Percentiles rank a stretch among this genome's conserved stretches.
These are phyloP conservation scores for Myriangium duriaei DNA, from an alignment of 2,329 filamentous ascomycete species.

Conservation along the genomic window DNA sequence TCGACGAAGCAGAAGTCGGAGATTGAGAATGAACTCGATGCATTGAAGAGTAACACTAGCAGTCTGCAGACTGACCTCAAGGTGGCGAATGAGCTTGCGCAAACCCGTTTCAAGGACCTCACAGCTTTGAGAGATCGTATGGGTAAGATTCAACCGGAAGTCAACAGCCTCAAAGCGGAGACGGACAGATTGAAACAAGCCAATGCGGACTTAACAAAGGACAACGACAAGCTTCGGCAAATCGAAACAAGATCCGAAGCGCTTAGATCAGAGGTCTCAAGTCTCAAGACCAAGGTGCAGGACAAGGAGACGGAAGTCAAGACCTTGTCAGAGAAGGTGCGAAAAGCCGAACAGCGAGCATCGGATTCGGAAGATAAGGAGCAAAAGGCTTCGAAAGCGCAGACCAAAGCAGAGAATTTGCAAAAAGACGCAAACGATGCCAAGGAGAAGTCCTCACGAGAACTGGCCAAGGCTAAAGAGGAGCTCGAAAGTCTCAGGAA, in stretches of 20 bases:
- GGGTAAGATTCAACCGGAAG: constrained; percentile 75
- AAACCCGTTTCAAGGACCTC: constrained; percentile 78
- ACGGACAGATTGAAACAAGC: constrained; percentile 58
- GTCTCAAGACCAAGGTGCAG: constrained; percentile 54
- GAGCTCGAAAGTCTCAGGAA: constrained; percentile 47
- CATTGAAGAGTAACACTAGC: constrained; percentile 56
- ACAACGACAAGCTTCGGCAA: constrained; percentile 52
- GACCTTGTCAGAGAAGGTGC: constrained; percentile 63
- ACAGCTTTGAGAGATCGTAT: constrained; percentile 67
- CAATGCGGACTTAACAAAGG: constrained; percentile 60
- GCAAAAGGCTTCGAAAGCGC: constrained; percentile 59
- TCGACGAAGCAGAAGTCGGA: constrained; percentile 42
- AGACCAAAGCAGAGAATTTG: constrained; percentile 65
- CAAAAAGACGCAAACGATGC: constrained; percentile 65
- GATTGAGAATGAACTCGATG: constrained; percentile 53
- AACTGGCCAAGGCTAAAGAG: constrained; percentile 59
- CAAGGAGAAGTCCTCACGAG: constrained; percentile 57
- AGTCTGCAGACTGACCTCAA: constrained; percentile 70
- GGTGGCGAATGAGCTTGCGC: constrained; percentile 74
- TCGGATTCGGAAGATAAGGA: constrained; percentile 69
- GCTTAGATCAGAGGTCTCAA: constrained; percentile 58
- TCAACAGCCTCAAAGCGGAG: constrained; percentile 67
- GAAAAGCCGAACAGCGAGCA: constrained; percentile 58
- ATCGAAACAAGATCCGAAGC: constrained; percentile 76
- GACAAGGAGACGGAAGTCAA: constrained; percentile 72